Base-by-base conservation (phyloP, 306 rosid genomes). In the Lotus japonicus region DNA sequence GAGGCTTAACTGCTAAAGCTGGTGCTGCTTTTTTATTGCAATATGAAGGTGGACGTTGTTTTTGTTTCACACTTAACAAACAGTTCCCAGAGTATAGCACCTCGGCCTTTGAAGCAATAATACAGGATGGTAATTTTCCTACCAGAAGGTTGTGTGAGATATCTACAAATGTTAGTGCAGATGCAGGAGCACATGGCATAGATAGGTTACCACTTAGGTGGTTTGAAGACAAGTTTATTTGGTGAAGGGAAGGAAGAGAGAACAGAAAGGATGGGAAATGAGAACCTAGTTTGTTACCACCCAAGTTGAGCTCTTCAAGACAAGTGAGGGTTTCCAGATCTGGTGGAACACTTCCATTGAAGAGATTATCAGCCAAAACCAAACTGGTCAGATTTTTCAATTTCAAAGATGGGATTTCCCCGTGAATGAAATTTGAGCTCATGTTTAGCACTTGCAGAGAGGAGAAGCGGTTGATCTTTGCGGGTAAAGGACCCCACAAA, bases 401-500 rank as follows among this genome's bases (percentile, higher is more conserved):
- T 26, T 2, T 2, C 4, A 3, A 26, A 2, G 31, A 26, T 0
- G 99, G 96, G 54, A 95, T 83, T 62, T 56, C 74, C 7, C 96
- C 99, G 43, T 69, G 63, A 43, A 95, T 74, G 83, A 77, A 95
- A 74, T 95, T 95, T 7, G 95, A 90, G 85, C 91, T 90, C 5
- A 90, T 42, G 68, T 95, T 88, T 0, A 95, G 79, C 42, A 73
- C 71, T 77, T 95, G 87, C 4, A 95, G 78, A 1, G 87, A 84
- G 73, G 70, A 58, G 6, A 95, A 71, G 73, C 97, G 35, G 50
- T 82, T 84, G 74, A 90, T 72, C 75, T 90, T 90, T 43, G 76
- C 13, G 1, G 99, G 99, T 17, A 95, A 65, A 15, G 92, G 89
- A 58, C 97, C 99, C 99, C 99, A 90, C 72, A 95, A 59, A 6